Evolutionary conservation across 305 asterid species (phyloP).

Genomic region (Ruellia speciosa): DNA sequence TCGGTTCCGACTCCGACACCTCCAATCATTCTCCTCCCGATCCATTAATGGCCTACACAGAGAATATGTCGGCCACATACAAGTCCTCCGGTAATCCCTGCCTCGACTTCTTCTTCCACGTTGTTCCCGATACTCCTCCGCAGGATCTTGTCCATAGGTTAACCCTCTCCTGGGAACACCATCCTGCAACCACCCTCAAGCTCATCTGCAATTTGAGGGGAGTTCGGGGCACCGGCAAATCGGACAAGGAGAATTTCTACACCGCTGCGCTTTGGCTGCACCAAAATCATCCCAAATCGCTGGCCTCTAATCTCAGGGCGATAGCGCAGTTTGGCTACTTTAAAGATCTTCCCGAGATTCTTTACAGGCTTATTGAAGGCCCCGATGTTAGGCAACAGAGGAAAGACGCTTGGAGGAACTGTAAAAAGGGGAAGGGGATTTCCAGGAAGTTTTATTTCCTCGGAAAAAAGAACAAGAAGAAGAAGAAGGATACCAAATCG

Average conservation of each 20-base stretch:
- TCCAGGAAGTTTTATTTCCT: conserved; percentile 2
- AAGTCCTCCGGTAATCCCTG: conserved; percentile 7
- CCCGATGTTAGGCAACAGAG: conserved; percentile 14
- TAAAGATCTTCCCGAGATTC: conserved; percentile 30
- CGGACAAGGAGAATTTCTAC: conserved; percentile 28
- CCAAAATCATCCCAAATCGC: conserved; percentile 26
- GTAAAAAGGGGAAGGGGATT: conserved; percentile 14
- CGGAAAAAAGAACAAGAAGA: conserved; percentile 3
- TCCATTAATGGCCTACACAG: not conserved
- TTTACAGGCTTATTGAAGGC: conserved; percentile 28
- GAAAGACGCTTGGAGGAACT: conserved; percentile 18
- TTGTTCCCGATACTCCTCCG: not conserved
- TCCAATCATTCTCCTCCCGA: not conserved
- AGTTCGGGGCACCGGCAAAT: conserved; percentile 10
- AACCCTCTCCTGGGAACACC: conserved; percentile 2
- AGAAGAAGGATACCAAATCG: not conserved
- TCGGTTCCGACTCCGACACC: not conserved
- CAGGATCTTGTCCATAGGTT: not conserved
- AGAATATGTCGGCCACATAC: conserved; percentile 11
- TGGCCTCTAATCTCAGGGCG: conserved; percentile 19
- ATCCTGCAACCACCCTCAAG: conserved; percentile 1
- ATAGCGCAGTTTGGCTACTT: conserved; percentile 28
- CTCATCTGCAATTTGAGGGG: conserved; percentile 10
- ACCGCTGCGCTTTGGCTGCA: conserved; percentile 27
- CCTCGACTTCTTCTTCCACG: conserved; percentile 15